These are phyloP conservation scores for Phoenix roebelenii DNA, from an alignment of 176 grass and related monocot genomes.

Conservation along the genomic window DNA sequence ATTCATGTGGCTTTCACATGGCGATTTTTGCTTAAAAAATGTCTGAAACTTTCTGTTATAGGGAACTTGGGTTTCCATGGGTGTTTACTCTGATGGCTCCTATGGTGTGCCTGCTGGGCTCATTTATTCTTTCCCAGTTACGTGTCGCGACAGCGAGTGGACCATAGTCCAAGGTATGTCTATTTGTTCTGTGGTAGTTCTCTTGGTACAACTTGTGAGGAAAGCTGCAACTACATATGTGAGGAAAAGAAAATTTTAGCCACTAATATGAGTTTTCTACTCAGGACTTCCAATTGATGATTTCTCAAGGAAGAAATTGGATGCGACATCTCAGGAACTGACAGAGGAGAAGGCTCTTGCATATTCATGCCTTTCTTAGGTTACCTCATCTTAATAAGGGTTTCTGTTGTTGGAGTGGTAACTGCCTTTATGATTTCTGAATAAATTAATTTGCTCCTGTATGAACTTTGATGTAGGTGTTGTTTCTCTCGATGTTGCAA, in stretches of 20 bases:
- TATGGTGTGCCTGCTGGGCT: slow-evolving; percentile 82
- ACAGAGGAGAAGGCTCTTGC: slow-evolving; percentile 85
- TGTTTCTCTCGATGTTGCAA: no score
- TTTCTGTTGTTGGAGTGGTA: no score
- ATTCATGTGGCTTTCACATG: no score
- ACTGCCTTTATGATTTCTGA: no score
- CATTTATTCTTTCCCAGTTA: slow-evolving; percentile 94
- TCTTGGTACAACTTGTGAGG: no score
- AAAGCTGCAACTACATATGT: no score
- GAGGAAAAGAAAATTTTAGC: no score
- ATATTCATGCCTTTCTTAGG: slow-evolving; percentile 78
- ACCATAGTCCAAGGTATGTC: slow-evolving; percentile 74
- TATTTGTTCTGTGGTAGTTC: background rate
- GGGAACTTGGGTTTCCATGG: slow-evolving; percentile 97
- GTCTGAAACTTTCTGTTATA: slow-evolving; percentile 1
- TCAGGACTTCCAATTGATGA: slow-evolving; percentile 77
- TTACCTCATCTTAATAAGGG: background rate
- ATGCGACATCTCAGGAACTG: slow-evolving; percentile 70
- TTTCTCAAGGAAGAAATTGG: slow-evolving; percentile 89
- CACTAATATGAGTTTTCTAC: background rate
- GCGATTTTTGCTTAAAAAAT: no score
- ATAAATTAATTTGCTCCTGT: no score
- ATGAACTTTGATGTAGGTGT: no score
- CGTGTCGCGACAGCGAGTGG: slow-evolving; percentile 67
- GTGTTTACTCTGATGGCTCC: slow-evolving; percentile 90